Evolutionary conservation across 805 yeast species (phyloP).

Genomic region (Metschnikowia koreensis): DNA sequence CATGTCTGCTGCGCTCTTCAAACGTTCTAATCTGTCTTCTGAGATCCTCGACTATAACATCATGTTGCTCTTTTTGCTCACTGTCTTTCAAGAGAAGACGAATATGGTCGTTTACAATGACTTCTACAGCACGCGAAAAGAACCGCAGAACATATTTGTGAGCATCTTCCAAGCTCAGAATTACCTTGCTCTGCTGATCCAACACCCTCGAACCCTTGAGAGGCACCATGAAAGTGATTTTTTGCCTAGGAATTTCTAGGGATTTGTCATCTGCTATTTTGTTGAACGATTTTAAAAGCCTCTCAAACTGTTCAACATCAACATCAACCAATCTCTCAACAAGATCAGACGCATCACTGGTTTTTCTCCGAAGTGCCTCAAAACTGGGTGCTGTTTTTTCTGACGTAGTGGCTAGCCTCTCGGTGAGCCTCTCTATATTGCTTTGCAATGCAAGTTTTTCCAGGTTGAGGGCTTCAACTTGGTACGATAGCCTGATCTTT

Average conservation of each 20-base stretch:
- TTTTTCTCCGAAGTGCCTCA: constrained; percentile 9
- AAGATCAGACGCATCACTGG: constrained; percentile 5
- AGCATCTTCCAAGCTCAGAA: constrained; percentile 22
- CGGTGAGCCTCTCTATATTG: constrained; percentile 38
- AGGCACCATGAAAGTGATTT: constrained; percentile 43
- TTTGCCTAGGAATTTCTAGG: constrained; percentile 54
- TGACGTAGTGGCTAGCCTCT: constrained; percentile 24
- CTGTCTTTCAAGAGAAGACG: constrained; percentile 36
- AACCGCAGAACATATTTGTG: constrained; percentile 51
- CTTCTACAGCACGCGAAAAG: constrained; percentile 58
- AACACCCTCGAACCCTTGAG: constrained; percentile 8
- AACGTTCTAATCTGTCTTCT: constrained; percentile 18
- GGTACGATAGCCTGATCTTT: constrained; percentile 40
- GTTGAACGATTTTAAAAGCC: constrained; percentile 48
- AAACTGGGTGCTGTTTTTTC: constrained; percentile 20
- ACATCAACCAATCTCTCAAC: constrained; percentile 40
- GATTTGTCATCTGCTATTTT: constrained; percentile 59
- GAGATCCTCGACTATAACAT: constrained; percentile 21
- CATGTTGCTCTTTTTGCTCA: constrained; percentile 16
- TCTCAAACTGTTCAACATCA: constrained; percentile 48
- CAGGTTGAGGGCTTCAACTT: constrained; percentile 36
- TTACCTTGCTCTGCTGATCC: neutral
- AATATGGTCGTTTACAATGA: constrained; percentile 57
- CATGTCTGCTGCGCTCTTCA: constrained; percentile 28
- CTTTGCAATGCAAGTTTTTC: constrained; percentile 37